These are phyloP conservation scores for Fusarium liriodendri DNA, from an alignment of 2,329 filamentous ascomycete genomes.

Conservation along the genomic window DNA sequence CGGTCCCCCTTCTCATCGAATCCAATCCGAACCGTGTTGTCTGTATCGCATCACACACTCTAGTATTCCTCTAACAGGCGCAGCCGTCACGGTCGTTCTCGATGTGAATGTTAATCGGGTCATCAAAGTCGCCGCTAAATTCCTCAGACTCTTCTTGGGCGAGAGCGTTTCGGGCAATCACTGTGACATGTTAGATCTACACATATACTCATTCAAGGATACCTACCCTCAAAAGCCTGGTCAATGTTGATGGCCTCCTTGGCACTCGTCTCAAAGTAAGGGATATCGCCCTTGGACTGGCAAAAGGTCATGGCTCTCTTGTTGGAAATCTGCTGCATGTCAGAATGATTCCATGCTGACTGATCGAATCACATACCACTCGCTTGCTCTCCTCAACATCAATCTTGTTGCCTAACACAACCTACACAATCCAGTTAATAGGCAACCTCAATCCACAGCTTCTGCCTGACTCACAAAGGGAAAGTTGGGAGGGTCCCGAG, in stretches of 20 bases:
- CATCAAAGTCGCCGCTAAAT: conserved; percentile 96
- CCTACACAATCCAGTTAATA: conserved; percentile 61
- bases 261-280: conserved; percentile 98
- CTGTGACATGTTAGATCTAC: conserved; percentile 57
- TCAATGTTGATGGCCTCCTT: conserved; percentile 99
- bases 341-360: conserved; percentile 4
- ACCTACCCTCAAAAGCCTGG: conserved; percentile 75
- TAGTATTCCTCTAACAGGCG: conserved; percentile 74
- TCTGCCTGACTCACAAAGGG: conserved; percentile 83
- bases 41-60: conserved; percentile 11
- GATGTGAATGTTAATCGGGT: conserved; percentile 98
- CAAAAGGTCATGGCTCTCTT: conserved; percentile 98
- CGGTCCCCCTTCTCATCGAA: conserved; percentile 14
- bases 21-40: conserved; percentile 12
- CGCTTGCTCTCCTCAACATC: conserved; percentile 98
- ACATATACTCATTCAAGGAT: not conserved
- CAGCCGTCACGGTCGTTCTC: conserved; percentile 94
- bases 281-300: conserved; percentile 96
- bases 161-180: conserved; percentile 94
- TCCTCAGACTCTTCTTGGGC: conserved; percentile 98
- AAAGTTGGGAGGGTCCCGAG: conserved; percentile 95
- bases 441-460: not conserved
- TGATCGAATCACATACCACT: conserved; percentile 65
- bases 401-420: conserved; percentile 98
- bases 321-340: conserved; percentile 78